phyloP scores from a whole-genome alignment of 148 eudicot species.

The Fagopyrum homotropicum region DNA sequence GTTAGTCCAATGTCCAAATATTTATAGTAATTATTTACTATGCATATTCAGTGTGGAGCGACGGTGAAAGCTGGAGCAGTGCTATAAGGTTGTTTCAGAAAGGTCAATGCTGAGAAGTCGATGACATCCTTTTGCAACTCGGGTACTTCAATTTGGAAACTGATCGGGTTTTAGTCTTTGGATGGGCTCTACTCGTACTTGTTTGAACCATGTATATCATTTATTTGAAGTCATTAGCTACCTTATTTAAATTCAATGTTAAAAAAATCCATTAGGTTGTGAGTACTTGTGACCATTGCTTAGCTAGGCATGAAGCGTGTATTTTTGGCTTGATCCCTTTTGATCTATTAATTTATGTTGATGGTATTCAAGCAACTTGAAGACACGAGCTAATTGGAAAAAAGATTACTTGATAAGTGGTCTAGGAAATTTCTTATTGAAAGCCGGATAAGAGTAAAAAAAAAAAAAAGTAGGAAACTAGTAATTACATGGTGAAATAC shows the following conservation, averaged over 20 bases:
- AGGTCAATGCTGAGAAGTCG: constrained; percentile 22
- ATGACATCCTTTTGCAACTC: background rate
- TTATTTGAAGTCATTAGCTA: background rate
- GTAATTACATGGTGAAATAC: too few relatives aligned
- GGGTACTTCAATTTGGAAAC: background rate
- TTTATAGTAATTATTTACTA: background rate
- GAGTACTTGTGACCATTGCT: background rate
- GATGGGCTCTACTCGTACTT: background rate
- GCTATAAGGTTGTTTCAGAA: constrained; percentile 24
- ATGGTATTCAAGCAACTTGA: too few relatives aligned
- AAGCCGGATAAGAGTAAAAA: too few relatives aligned
- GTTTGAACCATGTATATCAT: background rate
- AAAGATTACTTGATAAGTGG: too few relatives aligned
- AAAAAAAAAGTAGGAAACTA: too few relatives aligned
- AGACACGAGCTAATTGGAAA: too few relatives aligned
- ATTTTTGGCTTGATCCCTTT: too few relatives aligned
- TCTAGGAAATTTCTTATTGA: too few relatives aligned
- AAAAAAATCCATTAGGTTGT: background rate
- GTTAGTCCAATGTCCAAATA: too few relatives aligned
- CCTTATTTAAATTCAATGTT: background rate
- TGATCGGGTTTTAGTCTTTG: background rate
- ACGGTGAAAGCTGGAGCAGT: constrained; percentile 68
- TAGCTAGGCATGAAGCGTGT: background rate
- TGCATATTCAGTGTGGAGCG: constrained; percentile 65
- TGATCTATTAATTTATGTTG: too few relatives aligned